Conservation (phyloP, 1,284 basidiomycete genomes). For the Laetiporus sulphureus region DNA sequence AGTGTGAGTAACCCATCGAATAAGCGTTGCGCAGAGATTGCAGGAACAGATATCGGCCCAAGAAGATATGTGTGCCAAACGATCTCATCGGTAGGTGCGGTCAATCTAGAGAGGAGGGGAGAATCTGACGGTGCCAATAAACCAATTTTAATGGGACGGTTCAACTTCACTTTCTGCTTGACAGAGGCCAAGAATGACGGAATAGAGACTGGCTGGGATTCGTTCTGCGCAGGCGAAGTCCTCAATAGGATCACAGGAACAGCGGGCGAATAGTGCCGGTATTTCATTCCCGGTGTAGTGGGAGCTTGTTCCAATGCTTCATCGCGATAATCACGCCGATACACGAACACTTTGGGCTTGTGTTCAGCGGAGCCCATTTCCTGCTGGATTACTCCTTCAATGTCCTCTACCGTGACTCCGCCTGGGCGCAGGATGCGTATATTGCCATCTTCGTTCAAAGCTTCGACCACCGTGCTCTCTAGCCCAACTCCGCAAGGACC, state of each 20-base stretch:
- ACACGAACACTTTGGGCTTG: constrained; percentile 60
- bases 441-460: constrained; percentile 62
- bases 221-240: constrained; percentile 41
- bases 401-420: constrained; percentile 87
- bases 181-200: constrained; percentile 32
- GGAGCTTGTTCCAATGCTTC: constrained; percentile 65
- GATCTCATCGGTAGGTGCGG: constrained; percentile 32
- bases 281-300: constrained; percentile 99
- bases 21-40: constrained; percentile 72
- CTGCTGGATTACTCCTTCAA: constrained; percentile 54
- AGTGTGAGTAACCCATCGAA: constrained; percentile 87
- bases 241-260: constrained; percentile 77
- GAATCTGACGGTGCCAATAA: constrained; percentile 68
- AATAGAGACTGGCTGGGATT: constrained; percentile 24
- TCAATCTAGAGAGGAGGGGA: constrained; percentile 34
- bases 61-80: constrained; percentile 54
- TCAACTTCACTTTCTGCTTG: constrained; percentile 33
- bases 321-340: constrained; percentile 68
- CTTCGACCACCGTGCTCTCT: constrained; percentile 96
- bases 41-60: constrained; percentile 56
- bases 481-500: constrained; percentile 86
- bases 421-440: constrained; percentile 88
- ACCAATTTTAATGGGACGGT: constrained; percentile 46
- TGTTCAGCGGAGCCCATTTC: constrained; percentile 29
- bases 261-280: constrained; percentile 91